Conservation (phyloP, 129 eudicot species). For the Heracleum sosnowskyi region DNA sequence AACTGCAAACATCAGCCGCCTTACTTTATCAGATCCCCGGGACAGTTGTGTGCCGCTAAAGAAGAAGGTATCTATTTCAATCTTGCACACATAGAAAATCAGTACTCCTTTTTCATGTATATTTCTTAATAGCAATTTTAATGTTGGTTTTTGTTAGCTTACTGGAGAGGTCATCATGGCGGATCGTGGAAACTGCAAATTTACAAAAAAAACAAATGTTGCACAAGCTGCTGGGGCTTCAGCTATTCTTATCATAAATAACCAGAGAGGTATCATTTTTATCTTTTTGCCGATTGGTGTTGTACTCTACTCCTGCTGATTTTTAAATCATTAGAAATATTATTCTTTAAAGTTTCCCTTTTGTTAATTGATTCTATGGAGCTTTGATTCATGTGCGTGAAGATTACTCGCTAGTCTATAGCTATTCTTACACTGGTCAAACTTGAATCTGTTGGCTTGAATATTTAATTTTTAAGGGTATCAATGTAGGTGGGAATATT, state of each 20-base stretch:
- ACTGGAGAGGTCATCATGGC: slow-evolving; percentile 80
- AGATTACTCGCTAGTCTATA: not conserved
- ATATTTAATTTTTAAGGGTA: not conserved
- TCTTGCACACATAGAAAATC: no score
- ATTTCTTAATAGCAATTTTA: slow-evolving; percentile 3
- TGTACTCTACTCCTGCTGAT: not conserved
- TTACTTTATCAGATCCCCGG: slow-evolving; percentile 66
- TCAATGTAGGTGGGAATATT: not conserved
- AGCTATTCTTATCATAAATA: slow-evolving; percentile 75
- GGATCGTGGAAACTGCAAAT: slow-evolving; percentile 79
- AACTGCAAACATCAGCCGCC: slow-evolving; percentile 55
- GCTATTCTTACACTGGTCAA: not conserved
- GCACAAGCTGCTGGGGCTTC: slow-evolving; percentile 99
- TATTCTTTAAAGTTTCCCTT: not conserved
- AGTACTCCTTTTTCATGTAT: not conserved
- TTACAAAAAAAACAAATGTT: slow-evolving; percentile 72
- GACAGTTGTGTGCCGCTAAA: slow-evolving; percentile 73
- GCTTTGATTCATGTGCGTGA: not conserved
- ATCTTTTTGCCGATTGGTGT: not conserved
- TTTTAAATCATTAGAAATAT: not conserved
- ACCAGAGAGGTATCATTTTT: slow-evolving; percentile 48
- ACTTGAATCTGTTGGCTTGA: not conserved
- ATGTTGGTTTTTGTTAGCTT: slow-evolving; percentile 37
- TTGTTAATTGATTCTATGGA: not conserved
- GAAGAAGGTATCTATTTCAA: slow-evolving; percentile 39